Evolutionary conservation across 176 grass and related monocot genomes (phyloP).

Genomic region (Tillandsia leiboldiana): DNA sequence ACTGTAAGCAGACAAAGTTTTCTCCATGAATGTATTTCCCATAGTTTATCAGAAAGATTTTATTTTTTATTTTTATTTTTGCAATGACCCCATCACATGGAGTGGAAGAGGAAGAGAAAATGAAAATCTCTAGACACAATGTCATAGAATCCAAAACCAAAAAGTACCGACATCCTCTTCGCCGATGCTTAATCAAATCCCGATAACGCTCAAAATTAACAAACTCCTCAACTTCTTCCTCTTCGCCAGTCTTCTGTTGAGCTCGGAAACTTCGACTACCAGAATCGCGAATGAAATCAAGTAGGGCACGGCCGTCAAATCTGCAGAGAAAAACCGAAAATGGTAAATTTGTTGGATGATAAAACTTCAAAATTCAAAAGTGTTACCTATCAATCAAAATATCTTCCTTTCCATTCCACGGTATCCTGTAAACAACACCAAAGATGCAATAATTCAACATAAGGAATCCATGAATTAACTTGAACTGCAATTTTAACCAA

Average conservation of each 20-base stretch:
- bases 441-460: slow-evolving; percentile 7
- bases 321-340: slow-evolving; percentile 27
- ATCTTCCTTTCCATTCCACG: slow-evolving; percentile 95
- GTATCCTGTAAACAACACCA: slow-evolving; percentile 48
- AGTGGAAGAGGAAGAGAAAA: slow-evolving; percentile 17
- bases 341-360: slow-evolving; percentile 17
- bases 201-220: slow-evolving; percentile 99
- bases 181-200: slow-evolving; percentile 99
- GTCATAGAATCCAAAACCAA: slow-evolving; percentile 37
- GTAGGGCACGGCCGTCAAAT: slow-evolving; percentile 97
- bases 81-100: neutral
- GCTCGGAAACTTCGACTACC: slow-evolving; percentile 46
- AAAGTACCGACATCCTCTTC: slow-evolving; percentile 99
- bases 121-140: slow-evolving; percentile 8
- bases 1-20: slow-evolving; percentile 39
- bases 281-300: slow-evolving; percentile 86
- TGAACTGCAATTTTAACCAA: neutral
- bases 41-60: neutral
- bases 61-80: no score
- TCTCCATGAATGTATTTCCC: neutral
- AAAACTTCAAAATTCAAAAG: slow-evolving; percentile 5
- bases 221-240: slow-evolving; percentile 97
- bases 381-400: slow-evolving; percentile 88
- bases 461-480: neutral
- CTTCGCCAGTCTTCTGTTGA: slow-evolving; percentile 87